Evolutionary conservation across 805 yeast genomes (phyloP), one percentile per base, ranked within the genome.

Genomic region (Candida vartiovaarae): DNA sequence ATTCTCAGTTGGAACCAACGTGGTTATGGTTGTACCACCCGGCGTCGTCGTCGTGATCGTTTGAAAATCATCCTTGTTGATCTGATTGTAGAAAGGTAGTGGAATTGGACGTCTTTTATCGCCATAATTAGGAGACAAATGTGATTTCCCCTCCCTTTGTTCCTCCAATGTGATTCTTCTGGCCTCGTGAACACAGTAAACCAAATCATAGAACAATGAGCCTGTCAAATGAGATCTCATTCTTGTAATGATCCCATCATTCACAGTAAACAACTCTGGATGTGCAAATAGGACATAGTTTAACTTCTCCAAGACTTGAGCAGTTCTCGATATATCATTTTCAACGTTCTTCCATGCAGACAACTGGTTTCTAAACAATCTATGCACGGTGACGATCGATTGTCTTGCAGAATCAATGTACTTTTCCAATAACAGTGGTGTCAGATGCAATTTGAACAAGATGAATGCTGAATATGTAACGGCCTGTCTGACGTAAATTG

Each of bases 181-280:
- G 1, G 96, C 96, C 58, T 90, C 97, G 63, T 90, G 97, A 39
- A 90, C 83, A 61, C 95, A 84, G 89, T 95, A 89, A 9, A 90
- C 91, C 41, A 90, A 70, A 62, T 90, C 97, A 59, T 90, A 90
- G 55, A 90, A 90, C 41, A 90, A 64, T 0, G 96, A 88, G 1
- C 93, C 95, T 0, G 96, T 84, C 53, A 90, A 70, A 63, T 90
- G 97, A 0, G 95, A 86, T 56, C 97, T 74, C 95, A 90, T 90
- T 46, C 90, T 72, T 3, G 85, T 76, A 39, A 90, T 85, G 29
- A 90, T 84, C 3, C 85, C 82, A n/a, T 78, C 80, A 8, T 79
- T 74, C 45, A 78, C 80, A 3, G 80, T 72, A 54, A 88, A 83
- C 6, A 90, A 70, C 42, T 88, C 90, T 1, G 97, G 96, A 56